Evolutionary conservation across 2,329 filamentous ascomycete species (phyloP).

Genomic region (Aspergillus persii): DNA sequence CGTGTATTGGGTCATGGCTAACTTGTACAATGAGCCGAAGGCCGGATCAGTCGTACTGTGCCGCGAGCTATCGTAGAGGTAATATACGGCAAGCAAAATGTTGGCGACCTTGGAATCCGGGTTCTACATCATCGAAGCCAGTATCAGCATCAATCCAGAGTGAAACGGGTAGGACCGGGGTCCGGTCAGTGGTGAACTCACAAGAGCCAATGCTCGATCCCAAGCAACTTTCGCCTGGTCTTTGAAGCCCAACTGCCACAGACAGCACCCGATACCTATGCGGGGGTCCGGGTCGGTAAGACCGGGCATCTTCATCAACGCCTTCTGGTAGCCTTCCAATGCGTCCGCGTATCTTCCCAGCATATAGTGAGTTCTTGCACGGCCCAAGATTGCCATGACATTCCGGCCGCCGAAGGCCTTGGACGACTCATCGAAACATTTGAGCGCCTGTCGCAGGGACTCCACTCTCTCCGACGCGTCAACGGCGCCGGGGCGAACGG

Average conservation of each 20-base stretch:
- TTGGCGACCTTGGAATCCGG: constrained; percentile 86
- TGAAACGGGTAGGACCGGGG: not conserved
- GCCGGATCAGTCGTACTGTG: constrained; percentile 79
- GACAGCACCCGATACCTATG: constrained; percentile 93
- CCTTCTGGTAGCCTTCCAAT: constrained; percentile 80
- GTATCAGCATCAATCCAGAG: constrained; percentile 3
- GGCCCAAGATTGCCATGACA: constrained; percentile 87
- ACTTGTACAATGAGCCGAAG: constrained; percentile 83
- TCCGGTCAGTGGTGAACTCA: constrained; percentile 36
- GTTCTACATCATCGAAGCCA: constrained; percentile 42
- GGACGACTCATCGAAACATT: constrained; percentile 92
- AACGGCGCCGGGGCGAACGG: constrained; percentile 58
- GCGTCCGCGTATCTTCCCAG: constrained; percentile 83
- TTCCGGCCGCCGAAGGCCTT: constrained; percentile 82
- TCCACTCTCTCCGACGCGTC: constrained; percentile 72
- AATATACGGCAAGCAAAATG: constrained; percentile 84
- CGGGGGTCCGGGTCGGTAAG: constrained; percentile 90
- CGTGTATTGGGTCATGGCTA: constrained; percentile 90
- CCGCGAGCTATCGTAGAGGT: constrained; percentile 81
- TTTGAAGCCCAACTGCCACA: constrained; percentile 95
- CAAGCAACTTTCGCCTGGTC: constrained; percentile 88
- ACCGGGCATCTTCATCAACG: constrained; percentile 79
- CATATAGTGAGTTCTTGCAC: constrained; percentile 81
- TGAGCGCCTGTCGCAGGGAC: constrained; percentile 77
- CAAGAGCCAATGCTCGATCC: constrained; percentile 79